Evolutionary conservation across 2,329 filamentous ascomycete genomes (phyloP).

Genomic region (Neoascochyta sp.): DNA sequence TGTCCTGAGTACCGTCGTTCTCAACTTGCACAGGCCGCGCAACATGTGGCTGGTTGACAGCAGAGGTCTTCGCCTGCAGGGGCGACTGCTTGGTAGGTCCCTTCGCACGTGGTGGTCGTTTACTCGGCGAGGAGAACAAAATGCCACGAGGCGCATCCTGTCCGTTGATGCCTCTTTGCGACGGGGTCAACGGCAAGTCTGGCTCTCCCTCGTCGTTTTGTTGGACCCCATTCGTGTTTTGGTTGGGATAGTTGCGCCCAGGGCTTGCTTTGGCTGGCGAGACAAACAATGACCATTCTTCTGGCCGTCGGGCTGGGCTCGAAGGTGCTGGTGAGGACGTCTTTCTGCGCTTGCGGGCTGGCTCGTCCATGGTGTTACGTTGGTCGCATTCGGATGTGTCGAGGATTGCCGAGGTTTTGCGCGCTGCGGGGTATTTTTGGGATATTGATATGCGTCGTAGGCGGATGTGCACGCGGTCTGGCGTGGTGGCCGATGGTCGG

Average conservation of each 20-base stretch:
- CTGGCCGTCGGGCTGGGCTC: conserved; percentile 30
- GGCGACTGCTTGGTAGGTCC: conserved; percentile 14
- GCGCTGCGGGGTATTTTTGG: no score
- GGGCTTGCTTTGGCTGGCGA: conserved; percentile 42
- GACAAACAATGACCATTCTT: conserved; percentile 36
- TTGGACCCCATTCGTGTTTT: background rate
- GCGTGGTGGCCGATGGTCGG: no score
- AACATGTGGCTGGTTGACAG: conserved; percentile 12
- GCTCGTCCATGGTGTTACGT: conserved; percentile 37
- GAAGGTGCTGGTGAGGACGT: conserved; percentile 27
- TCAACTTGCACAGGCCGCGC: conserved; percentile 9
- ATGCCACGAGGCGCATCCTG: conserved; percentile 22
- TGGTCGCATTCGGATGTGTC: no score
- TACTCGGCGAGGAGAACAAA: conserved; percentile 33
- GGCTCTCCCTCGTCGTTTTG: conserved; percentile 11
- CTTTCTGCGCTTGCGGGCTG: conserved; percentile 34
- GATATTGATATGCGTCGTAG: no score
- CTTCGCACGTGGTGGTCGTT: conserved; percentile 21
- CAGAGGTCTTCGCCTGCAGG: conserved; percentile 10
- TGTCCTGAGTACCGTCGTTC: conserved; percentile 2
- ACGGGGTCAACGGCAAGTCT: conserved; percentile 21
- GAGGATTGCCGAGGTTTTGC: no score
- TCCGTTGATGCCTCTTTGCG: conserved; percentile 10
- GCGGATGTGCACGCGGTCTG: no score
- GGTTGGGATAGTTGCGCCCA: conserved; percentile 37